Conservation (phyloP, 2,329 filamentous ascomycete genomes). For the Grosmannia penicillata region DNA sequence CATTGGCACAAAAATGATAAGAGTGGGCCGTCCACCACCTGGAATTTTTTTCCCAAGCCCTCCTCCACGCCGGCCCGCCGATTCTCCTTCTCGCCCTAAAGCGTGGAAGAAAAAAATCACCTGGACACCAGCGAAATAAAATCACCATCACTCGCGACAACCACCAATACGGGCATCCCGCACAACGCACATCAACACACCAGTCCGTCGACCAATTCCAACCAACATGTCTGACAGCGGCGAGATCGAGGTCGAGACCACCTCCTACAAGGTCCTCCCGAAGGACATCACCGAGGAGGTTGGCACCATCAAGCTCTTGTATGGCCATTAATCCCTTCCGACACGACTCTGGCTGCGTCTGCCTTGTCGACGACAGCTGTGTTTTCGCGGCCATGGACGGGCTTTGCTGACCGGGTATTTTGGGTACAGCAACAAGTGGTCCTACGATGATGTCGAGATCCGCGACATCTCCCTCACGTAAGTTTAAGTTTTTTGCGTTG, state of each 20-base stretch:
- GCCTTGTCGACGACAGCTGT: not conserved
- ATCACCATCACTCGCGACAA: constrained; percentile 2
- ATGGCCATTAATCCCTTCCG: constrained; percentile 1
- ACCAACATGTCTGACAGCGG: constrained; percentile 82
- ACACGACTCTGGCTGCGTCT: not conserved
- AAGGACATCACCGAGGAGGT: constrained; percentile 85
- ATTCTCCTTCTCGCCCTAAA: constrained; percentile 3
- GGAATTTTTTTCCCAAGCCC: constrained; percentile 2
- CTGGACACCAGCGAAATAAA: not conserved
- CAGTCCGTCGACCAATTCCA: constrained; percentile 12
- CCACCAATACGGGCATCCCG: not conserved
- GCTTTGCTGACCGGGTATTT: constrained; percentile 4
- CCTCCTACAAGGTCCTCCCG: constrained; percentile 65
- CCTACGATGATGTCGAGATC: constrained; percentile 98
- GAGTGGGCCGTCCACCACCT: not conserved
- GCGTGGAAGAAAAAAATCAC: constrained; percentile 2
- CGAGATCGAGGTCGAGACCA: constrained; percentile 84
- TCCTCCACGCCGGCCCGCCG: not conserved
- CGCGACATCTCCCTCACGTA: constrained; percentile 99
- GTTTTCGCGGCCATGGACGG: not conserved
- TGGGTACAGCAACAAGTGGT: constrained; percentile 53
- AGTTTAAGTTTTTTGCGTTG: too few species aligned
- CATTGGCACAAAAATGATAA: constrained; percentile 2
- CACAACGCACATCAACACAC: constrained; percentile 6
- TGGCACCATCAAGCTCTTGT: constrained; percentile 83